Evolutionary conservation across 169 alveolate species (phyloP), one percentile per base, ranked within the genome.

Genomic region (Plasmodium inui): DNA sequence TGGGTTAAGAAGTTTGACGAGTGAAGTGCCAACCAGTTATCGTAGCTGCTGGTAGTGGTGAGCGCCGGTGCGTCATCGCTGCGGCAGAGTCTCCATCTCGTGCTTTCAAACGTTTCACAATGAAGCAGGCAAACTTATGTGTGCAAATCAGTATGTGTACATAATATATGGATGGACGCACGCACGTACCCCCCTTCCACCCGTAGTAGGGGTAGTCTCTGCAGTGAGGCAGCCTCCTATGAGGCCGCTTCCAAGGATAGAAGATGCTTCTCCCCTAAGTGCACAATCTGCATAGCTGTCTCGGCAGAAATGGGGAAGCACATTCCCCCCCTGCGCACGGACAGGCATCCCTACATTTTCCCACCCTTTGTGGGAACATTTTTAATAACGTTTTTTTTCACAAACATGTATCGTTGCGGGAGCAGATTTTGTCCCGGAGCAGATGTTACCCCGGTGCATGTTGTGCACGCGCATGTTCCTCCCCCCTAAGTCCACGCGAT

Each of bases 401-500:
- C 61, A 50, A 50, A 19, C 19, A 81, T 81, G 34, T 34, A 22
- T 50, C 61, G 61, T 50, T 50, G 22, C 19, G 1, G n/a, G 39
- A 30, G 37, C 22, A 5, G 14, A 14, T 70, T 6, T 0, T 6
- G 30, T n/a, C n/a, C n/a, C n/a, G n/a, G n/a, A n/a, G n/a, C n/a
- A n/a, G n/a, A n/a, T n/a, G n/a, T n/a, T n/a, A n/a, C n/a, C n/a
- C n/a, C n/a, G n/a, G n/a, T n/a, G n/a, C n/a, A n/a, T n/a, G n/a
- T n/a, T n/a, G n/a, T n/a, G n/a, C n/a, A n/a, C n/a, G n/a, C n/a
- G n/a, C n/a, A n/a, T n/a, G n/a, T 61, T 61, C 10, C 8, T 3
- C 6, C n/a, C 37, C 4, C n/a, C 39, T 89, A 91, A 2, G 95
- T 91, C 95, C 95, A 91, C 14, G 92, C 95, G 19, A 91, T 91